Evolutionary conservation across 176 grass and related monocot genomes (phyloP).

Genomic region (Aegilops speltoides): DNA sequence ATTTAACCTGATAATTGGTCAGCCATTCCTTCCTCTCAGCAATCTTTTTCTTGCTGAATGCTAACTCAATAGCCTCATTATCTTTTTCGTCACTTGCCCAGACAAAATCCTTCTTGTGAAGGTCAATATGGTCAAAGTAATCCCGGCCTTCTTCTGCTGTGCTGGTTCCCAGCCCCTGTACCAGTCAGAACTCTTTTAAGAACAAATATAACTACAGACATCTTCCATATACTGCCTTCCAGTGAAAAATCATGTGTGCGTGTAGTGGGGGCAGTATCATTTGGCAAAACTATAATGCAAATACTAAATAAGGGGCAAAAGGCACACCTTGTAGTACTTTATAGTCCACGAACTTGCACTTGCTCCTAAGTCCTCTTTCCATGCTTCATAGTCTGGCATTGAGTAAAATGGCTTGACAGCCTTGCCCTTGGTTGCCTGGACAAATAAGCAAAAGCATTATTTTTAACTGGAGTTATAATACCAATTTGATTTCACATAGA

Average conservation of each 20-base stretch:
- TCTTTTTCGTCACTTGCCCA: constrained; percentile 69
- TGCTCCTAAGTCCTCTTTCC: constrained; percentile 63
- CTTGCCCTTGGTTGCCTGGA: constrained; percentile 59
- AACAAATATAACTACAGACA: neutral
- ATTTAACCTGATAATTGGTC: constrained; percentile 64
- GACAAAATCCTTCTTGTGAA: constrained; percentile 76
- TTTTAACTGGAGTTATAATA: neutral
- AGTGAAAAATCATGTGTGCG: neutral
- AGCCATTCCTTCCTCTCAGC: constrained; percentile 74
- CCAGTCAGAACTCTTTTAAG: neutral
- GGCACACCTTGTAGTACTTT: constrained; percentile 86
- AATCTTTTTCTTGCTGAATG: constrained; percentile 94
- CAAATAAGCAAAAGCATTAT: neutral
- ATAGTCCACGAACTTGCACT: constrained; percentile 64
- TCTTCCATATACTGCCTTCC: neutral
- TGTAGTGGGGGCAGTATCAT: neutral
- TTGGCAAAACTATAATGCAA: neutral
- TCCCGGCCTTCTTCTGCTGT: constrained; percentile 63
- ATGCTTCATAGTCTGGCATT: constrained; percentile 89
- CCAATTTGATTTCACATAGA: neutral
- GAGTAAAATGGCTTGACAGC: constrained; percentile 60
- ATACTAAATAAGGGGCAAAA: neutral
- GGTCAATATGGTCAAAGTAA: constrained; percentile 46
- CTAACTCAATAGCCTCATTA: constrained; percentile 65
- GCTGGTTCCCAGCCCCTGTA: constrained; percentile 86